Evolutionary conservation across 768 basidiomycete genomes (phyloP).

Genomic region (Royoungia palumana): DNA sequence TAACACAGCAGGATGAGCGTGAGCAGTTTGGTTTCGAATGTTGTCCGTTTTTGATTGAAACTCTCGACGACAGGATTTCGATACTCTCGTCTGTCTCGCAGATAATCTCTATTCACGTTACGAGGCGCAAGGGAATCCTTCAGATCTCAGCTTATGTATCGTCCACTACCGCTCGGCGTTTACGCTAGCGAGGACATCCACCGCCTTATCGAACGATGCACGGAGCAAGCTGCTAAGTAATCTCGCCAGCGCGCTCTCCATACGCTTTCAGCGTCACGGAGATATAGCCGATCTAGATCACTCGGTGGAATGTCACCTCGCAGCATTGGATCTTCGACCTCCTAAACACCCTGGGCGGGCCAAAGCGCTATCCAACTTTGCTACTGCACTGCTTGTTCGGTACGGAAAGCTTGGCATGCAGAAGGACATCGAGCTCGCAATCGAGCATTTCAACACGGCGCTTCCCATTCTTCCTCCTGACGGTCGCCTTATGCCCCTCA

Average conservation of each 20-base stretch:
- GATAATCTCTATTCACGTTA: slow-evolving; percentile 27
- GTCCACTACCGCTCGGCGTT: slow-evolving; percentile 27
- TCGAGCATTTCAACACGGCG: slow-evolving; percentile 22
- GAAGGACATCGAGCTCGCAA: slow-evolving; percentile 30
- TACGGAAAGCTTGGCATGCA: slow-evolving; percentile 21
- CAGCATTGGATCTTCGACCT: slow-evolving; percentile 27
- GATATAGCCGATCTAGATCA: slow-evolving; percentile 26
- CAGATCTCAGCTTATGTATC: slow-evolving; percentile 27
- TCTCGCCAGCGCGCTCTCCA: slow-evolving; percentile 26
- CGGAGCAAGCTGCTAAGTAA: slow-evolving; percentile 26
- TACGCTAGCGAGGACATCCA: slow-evolving; percentile 19
- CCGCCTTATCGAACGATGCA: slow-evolving; percentile 16
- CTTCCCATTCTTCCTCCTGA: slow-evolving; percentile 18
- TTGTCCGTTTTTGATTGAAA: not conserved
- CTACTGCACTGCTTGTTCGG: slow-evolving; percentile 25
- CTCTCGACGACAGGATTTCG: slow-evolving; percentile 17
- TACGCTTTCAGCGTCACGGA: slow-evolving; percentile 26
- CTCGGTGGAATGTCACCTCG: slow-evolving; percentile 27
- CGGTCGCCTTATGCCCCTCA: slow-evolving; percentile 20
- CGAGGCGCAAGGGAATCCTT: slow-evolving; percentile 13
- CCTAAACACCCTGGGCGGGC: slow-evolving; percentile 25
- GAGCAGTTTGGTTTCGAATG: slow-evolving; percentile 1
- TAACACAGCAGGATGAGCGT: slow-evolving; percentile 15
- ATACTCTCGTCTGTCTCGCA: slow-evolving; percentile 20
- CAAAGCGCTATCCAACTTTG: slow-evolving; percentile 27